A percentile compares a stretch with the other conserved stretches of the same genome.
These are phyloP conservation scores for Fusarium clavum DNA, from an alignment of 2,329 filamentous ascomycete species.

Conservation along the genomic window DNA sequence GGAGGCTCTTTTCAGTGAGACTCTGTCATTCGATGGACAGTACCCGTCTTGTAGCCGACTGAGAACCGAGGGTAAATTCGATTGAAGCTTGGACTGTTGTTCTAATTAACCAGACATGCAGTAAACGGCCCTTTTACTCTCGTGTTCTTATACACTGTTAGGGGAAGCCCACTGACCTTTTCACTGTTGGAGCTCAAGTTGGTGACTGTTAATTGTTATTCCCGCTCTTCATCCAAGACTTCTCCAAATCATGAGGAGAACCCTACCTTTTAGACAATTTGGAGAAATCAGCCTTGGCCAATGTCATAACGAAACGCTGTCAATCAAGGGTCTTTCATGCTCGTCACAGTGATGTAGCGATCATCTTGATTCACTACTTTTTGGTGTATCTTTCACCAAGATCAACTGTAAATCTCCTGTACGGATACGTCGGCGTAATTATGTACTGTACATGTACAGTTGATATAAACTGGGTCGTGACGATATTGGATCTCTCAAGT, in stretches of 20 bases:
- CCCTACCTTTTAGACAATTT: conserved; percentile 21
- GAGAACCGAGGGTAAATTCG: conserved; percentile 43
- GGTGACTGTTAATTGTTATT: conserved; percentile 1
- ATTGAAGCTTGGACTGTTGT: conserved; percentile 10
- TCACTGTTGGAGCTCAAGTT: neutral
- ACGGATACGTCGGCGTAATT: conserved; percentile 29
- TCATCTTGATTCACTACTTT: neutral
- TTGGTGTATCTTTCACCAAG: neutral
- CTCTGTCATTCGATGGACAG: conserved; percentile 10
- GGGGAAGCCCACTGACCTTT: neutral
- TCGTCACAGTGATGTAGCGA: conserved; percentile 14
- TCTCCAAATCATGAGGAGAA: conserved; percentile 45
- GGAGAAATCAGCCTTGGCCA: conserved; percentile 35
- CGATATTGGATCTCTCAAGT: conserved; percentile 19
- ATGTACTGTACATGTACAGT: neutral
- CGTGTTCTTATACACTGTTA: neutral
- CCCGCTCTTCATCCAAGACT: conserved; percentile 7
- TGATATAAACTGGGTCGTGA: conserved; percentile 31
- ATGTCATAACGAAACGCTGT: conserved; percentile 20
- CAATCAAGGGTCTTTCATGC: neutral
- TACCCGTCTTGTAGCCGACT: conserved; percentile 35
- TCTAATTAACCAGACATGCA: conserved; percentile 23
- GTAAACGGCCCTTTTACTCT: conserved; percentile 24
- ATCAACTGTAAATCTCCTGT: conserved; percentile 3
- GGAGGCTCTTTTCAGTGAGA: conserved; percentile 13